Evolutionary conservation across 2,329 filamentous ascomycete genomes (phyloP).

Genomic region (Fusarium sp.): DNA sequence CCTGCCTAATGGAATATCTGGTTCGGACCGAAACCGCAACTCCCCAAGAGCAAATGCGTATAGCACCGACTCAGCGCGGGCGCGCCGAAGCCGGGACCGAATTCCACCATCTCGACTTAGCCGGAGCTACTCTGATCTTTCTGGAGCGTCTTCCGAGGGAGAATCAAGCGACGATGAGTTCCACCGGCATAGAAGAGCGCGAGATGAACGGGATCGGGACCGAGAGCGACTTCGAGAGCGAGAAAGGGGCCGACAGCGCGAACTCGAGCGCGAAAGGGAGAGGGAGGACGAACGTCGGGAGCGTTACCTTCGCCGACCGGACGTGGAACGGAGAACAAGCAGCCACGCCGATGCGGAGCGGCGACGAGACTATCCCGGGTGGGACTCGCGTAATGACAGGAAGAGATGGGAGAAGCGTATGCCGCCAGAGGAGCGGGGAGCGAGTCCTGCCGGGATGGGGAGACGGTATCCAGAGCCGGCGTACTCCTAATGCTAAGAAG

Average conservation of each 20-base stretch:
- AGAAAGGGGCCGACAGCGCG: slow-evolving; percentile 56
- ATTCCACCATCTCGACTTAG: slow-evolving; percentile 59
- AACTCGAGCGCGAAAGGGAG: slow-evolving; percentile 59
- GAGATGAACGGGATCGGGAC: slow-evolving; percentile 50
- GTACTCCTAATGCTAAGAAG: slow-evolving; percentile 45
- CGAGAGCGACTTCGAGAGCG: slow-evolving; percentile 48
- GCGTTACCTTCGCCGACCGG: slow-evolving; percentile 58
- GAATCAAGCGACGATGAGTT: slow-evolving; percentile 54
- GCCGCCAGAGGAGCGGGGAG: slow-evolving; percentile 51
- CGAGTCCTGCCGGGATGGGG: slow-evolving; percentile 55
- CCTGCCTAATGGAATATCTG: slow-evolving; percentile 55
- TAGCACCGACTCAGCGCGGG: slow-evolving; percentile 49
- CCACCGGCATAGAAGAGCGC: slow-evolving; percentile 42
- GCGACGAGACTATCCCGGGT: slow-evolving; percentile 54
- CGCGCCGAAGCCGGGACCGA: slow-evolving; percentile 60
- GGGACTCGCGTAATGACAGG: slow-evolving; percentile 55
- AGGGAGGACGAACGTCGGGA: slow-evolving; percentile 56
- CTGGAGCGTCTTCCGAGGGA: slow-evolving; percentile 55
- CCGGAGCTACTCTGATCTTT: slow-evolving; percentile 60
- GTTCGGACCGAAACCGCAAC: slow-evolving; percentile 56
- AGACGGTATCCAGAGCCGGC: slow-evolving; percentile 59
- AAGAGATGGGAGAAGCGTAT: slow-evolving; percentile 55
- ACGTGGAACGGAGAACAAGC: slow-evolving; percentile 62
- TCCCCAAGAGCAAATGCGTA: slow-evolving; percentile 54
- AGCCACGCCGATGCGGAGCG: slow-evolving; percentile 67